Evolutionary conservation across 768 basidiomycete genomes (phyloP), one percentile per base, ranked within the genome.

Genomic region (Trametes cingulata): DNA sequence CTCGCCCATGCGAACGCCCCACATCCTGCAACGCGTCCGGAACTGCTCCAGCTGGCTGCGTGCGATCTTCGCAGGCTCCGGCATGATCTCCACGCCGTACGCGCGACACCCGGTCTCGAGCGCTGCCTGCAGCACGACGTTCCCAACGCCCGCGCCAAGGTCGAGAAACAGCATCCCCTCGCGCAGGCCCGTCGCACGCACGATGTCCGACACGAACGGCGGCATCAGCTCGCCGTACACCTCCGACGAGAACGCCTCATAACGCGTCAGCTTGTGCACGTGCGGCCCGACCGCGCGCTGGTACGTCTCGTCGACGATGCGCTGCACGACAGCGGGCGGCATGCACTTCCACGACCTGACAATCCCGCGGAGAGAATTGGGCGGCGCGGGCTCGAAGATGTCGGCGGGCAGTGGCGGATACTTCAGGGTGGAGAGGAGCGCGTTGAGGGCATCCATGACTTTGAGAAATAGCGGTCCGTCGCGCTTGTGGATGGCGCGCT

Each of bases 151-250:
- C 7, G 78, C 80, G 4, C 85, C 85, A 22, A 87, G 79, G 72
- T 87, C 85, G 51, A 86, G 72, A 49, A 87, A 81, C 14, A 79
- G 75, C 27, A 75, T 76, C 17, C 72, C 74, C 0, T 81, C 76
- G 14, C 74, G 74, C 14, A 90, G 75, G 9, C 75, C 72, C 1
- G 85, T 82, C n/a, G 76, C 74, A 45, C 76, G 67, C 52, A 85
- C 74, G 56, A 88, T 78, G 41, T 82, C 80, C 22, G 80, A 78
- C 40, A 83, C 77, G 64, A 95, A 84, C 60, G 81, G 81, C 2
- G 90, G 92, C 85, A 89, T 88, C 50, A 95, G 83, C 70, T 97
- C 95, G 61, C 91, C 96, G 68, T 94, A 98, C 25, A 90, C 91
- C 52, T 88, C 87, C 68, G 87, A 88, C 54, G 90, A 86, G 77